Evolutionary conservation across 768 basidiomycete genomes (phyloP), one percentile per base, ranked within the genome.

Genomic region (Boletus coccyginus): DNA sequence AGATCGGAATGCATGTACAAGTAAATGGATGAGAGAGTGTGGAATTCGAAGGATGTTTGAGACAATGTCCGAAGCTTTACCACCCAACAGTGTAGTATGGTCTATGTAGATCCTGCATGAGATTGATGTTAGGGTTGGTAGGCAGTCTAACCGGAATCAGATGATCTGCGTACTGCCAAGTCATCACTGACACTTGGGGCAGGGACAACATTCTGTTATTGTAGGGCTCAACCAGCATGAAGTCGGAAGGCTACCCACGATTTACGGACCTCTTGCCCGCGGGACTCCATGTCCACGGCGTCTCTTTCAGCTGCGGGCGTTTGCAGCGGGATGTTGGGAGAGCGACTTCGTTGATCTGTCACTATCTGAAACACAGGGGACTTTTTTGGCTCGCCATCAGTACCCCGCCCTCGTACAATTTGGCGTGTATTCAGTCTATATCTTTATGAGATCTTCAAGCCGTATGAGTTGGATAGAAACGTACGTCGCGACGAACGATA

Each of bases 401-500:
- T 82, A 24, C 84, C 84, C 33, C 77, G 73, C 12, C 83, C 85
- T 6, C 78, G 78, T 40, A 83, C 64, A 27, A 69, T 73, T 48
- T 81, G 73, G 19, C 86, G 78, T 3, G 85, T 86, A 68, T 87
- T 88, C 36, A 88, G 75, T 14, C 83, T 85, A 46, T 50, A 50
- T 24, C 47, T 44, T 21, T 52, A 75, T 55, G 41, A 60, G 59
- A 19, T 27, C n/a, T 27, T 19, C 16, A 24, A 21, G 12, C 21
- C 24, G 17, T 31, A 45, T 19, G 17, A 0, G 3, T 2, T 3
- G 24, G n/a, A 40, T 19, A 42, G 35, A 42, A 5, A 71, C 81
- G 50, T 63, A 85, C 83, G 86, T 83, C 39, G 86, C 84, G 65
- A 87, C 73, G 68, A 85, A 77, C n/a, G 85, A 86, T 48, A 83